Evolutionary conservation across 169 alveolate genomes (phyloP), one percentile per base, ranked within the genome.

Genomic region (Plasmodium coatneyi): DNA sequence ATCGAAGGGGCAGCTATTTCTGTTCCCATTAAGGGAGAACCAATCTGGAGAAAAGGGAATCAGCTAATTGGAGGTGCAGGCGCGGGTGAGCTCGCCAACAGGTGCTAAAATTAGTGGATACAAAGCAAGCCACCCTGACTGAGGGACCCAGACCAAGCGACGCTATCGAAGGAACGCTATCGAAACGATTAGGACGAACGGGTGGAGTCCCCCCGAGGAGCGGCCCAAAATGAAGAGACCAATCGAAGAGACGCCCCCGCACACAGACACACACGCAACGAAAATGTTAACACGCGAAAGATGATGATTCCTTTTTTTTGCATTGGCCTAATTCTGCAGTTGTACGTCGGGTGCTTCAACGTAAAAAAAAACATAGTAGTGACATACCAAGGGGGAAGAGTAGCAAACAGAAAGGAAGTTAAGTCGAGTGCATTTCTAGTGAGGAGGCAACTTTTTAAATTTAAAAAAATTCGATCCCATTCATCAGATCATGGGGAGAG

Each of bases 231-330:
- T 60, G 74, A 60, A 60, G 56, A 39, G 80, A 78, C 30, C n/a
- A 32, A 43, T 9, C 32, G 80, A 86, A 54, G 49, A 34, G 80
- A 87, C 54, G 30, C 52, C 52, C 56, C 22, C 22, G 52, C 82
- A 28, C 52, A 32, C 22, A 22, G 7, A 72, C 14, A 72, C 30
- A 28, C 56, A 79, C 22, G 80, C 39, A 16, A n/a, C 22, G 71
- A 54, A 39, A 22, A 74, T 71, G 41, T 12, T 46, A 71, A 84
- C 49, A 46, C 56, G 19, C n/a, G 12, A 78, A 78, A 32, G 84
- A 79, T 87, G 86, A 30, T 87, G 71, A 10, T 78, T 28, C 71
- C 41, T 25, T 10, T 60, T 76, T 76, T 87, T 25, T 87, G 28
- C 10, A 14, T 87, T 78, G 71, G 25, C 60, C 60, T 87, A 78